Percentiles rank a stretch among this genome's conserved stretches.
These are phyloP conservation scores for Pachysandra terminalis DNA, from an alignment of 164 flowering plant genomes.

Conservation along the genomic window DNA sequence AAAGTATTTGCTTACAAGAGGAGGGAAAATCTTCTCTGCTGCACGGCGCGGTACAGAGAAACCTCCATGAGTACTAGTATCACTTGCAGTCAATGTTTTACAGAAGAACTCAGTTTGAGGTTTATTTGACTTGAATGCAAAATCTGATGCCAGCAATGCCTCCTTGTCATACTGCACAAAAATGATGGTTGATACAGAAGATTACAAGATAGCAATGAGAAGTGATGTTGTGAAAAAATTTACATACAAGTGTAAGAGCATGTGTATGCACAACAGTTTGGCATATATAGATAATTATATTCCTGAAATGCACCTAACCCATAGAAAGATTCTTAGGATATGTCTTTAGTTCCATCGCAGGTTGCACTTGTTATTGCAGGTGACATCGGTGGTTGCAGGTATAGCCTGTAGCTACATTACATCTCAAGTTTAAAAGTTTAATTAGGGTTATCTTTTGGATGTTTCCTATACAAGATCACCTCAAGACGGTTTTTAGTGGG, in stretches of 20 bases:
- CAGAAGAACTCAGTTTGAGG: conserved; percentile 94
- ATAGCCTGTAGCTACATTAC: too few species aligned
- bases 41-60: conserved; percentile 99
- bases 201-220: not conserved
- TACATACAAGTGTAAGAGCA: not conserved
- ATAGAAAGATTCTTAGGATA: too few species aligned
- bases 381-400: too few species aligned
- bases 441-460: too few species aligned
- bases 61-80: conserved; percentile 99
- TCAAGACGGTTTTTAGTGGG: too few species aligned
- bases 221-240: not conserved
- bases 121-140: conserved; percentile 67
- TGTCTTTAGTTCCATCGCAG: too few species aligned
- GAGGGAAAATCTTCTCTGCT: conserved; percentile 95
- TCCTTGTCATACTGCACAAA: conserved; percentile 81
- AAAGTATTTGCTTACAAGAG: conserved; percentile 55
- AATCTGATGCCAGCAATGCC: conserved; percentile 83
- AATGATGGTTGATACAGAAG: not conserved
- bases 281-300: too few species aligned
- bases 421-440: too few species aligned
- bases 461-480: too few species aligned
- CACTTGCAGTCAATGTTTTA: conserved; percentile 96
- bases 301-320: too few species aligned
- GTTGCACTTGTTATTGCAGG: too few species aligned
- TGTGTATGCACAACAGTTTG: not conserved